phyloP scores from a whole-genome alignment of 345 rosid species.

The Adansonia digitata region DNA sequence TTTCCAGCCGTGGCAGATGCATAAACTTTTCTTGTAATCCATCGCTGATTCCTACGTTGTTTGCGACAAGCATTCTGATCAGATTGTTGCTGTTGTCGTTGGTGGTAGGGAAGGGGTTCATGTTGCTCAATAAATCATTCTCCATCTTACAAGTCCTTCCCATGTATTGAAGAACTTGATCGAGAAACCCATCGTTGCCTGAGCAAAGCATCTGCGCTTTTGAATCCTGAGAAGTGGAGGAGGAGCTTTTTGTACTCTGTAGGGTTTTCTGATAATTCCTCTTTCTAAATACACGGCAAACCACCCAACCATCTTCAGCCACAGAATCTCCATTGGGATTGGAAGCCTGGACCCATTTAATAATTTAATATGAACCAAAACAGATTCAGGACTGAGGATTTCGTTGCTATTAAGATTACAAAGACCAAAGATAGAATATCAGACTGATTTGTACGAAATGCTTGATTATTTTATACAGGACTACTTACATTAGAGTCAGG shows the following conservation, averaged over 20 bases:
- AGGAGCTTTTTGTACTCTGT: constrained; percentile 59
- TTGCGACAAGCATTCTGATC: constrained; percentile 18
- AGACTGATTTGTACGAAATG: not conserved
- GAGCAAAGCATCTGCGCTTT: constrained; percentile 33
- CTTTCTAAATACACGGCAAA: constrained; percentile 89
- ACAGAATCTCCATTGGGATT: constrained; percentile 43
- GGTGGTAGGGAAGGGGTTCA: too few relatives aligned
- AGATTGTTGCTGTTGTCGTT: constrained; percentile 2
- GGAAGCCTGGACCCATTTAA: too few relatives aligned
- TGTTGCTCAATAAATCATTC: constrained; percentile 23
- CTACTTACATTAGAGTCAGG: constrained; percentile 39
- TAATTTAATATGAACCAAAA: not conserved
- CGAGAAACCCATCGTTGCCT: constrained; percentile 43
- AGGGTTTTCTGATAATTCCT: constrained; percentile 80
- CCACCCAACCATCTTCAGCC: constrained; percentile 97
- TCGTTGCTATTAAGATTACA: not conserved
- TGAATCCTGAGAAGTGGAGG: constrained; percentile 45
- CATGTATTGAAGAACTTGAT: constrained; percentile 65
- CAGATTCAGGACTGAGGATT: not conserved
- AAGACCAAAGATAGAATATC: not conserved
- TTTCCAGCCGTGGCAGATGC: constrained; percentile 73
- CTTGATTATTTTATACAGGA: not conserved
- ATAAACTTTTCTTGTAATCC: constrained; percentile 40
- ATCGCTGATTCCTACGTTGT: constrained; percentile 17
- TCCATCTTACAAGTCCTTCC: constrained; percentile 60